phyloP scores from a whole-genome alignment of 768 basidiomycete species.

The Podaxis mareebaensis region DNA sequence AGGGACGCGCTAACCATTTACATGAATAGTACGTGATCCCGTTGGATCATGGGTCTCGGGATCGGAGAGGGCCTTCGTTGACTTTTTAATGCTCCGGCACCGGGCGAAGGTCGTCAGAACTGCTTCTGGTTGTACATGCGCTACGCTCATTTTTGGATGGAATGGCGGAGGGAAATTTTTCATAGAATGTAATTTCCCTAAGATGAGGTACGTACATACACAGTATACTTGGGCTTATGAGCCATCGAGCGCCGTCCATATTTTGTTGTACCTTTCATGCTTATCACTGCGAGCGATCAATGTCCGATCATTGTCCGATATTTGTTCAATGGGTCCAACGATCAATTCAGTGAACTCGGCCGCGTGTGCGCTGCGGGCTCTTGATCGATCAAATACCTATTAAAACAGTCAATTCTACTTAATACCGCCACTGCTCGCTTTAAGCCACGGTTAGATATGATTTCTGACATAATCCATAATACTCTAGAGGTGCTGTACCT shows the following conservation, averaged over 20 bases:
- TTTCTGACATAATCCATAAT: not conserved
- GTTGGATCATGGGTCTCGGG: not conserved
- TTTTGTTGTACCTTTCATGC: too few species aligned
- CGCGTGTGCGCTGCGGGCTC: not conserved
- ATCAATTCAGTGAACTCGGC: not conserved
- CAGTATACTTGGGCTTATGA: not conserved
- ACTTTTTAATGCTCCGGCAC: not conserved
- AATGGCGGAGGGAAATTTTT: not conserved
- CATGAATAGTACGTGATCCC: conserved; percentile 1
- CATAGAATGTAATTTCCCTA: not conserved
- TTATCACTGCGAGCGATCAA: not conserved
- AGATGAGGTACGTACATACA: not conserved
- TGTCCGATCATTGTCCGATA: not conserved
- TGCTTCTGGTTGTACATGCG: too few species aligned
- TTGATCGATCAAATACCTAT: not conserved
- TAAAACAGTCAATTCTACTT: not conserved
- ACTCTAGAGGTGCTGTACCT: not conserved
- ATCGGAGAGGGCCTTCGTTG: not conserved
- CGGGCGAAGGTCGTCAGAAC: not conserved
- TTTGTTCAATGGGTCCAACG: not conserved
- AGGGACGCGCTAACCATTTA: not conserved
- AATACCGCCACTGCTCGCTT: not conserved
- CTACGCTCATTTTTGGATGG: not conserved
- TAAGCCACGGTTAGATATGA: not conserved
- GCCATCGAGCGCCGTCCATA: too few species aligned